These are phyloP conservation scores for Jaapia argillacea DNA, from an alignment of 768 basidiomycete genomes.

Conservation along the genomic window DNA sequence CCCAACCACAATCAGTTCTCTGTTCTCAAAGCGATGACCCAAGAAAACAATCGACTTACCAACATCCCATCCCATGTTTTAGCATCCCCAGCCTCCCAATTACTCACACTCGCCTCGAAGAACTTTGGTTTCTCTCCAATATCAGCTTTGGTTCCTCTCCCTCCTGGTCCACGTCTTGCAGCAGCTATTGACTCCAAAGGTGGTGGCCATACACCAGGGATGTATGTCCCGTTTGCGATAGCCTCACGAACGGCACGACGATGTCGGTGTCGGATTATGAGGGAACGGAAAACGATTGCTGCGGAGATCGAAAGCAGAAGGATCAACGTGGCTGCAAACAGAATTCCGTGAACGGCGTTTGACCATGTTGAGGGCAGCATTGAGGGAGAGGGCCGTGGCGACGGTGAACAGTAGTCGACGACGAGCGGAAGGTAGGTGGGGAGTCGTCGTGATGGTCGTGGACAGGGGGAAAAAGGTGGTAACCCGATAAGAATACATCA, in stretches of 20 bases:
- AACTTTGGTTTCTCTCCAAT: constrained; percentile 35
- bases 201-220: constrained; percentile 16
- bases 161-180: constrained; percentile 9
- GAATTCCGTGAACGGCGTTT: too few species aligned
- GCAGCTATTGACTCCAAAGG: background rate
- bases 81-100: background rate
- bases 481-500: background rate
- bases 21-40: too few species aligned
- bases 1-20: background rate
- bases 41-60: constrained; percentile 5
- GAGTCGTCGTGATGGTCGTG: background rate
- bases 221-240: constrained; percentile 54
- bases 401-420: constrained; percentile 24
- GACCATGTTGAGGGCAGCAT: too few species aligned
- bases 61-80: constrained; percentile 9
- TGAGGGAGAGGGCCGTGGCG: too few species aligned
- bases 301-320: constrained; percentile 59
- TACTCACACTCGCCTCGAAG: constrained; percentile 33
- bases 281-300: constrained; percentile 55
- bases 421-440: background rate
- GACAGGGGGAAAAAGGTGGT: background rate
- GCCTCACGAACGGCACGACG: constrained; percentile 51
- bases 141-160: constrained; percentile 23
- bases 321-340: constrained; percentile 53
- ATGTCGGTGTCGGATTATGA: constrained; percentile 53